Conservation (phyloP, 2,329 filamentous ascomycete species). For the Aspergillus tamarii region DNA sequence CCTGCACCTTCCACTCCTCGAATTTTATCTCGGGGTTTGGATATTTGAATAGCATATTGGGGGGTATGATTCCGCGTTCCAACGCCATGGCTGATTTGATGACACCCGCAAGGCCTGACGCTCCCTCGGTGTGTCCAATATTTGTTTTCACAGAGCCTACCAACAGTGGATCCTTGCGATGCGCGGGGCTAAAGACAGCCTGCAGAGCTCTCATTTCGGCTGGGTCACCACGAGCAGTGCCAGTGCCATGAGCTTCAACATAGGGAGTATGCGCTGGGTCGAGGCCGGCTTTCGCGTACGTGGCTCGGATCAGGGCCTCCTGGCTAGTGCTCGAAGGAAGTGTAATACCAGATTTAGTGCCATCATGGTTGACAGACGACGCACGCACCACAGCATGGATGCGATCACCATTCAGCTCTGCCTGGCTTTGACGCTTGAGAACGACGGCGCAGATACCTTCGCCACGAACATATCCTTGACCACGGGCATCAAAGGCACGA, state of each 20-base stretch:
- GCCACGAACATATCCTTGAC: constrained; percentile 40
- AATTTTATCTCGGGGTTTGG: constrained; percentile 20
- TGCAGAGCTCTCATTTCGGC: constrained; percentile 30
- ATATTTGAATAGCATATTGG: constrained; percentile 28
- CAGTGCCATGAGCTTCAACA: constrained; percentile 51
- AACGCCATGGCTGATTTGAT: constrained; percentile 32
- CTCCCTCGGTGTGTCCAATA: constrained; percentile 32
- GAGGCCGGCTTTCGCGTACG: constrained; percentile 39
- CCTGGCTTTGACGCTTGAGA: constrained; percentile 36
- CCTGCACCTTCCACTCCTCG: not conserved
- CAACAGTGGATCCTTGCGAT: no score
- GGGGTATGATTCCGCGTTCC: constrained; percentile 31
- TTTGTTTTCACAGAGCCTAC: constrained; percentile 27
- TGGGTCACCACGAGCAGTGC: constrained; percentile 41
- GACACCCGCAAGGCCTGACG: constrained; percentile 31
- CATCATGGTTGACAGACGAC: constrained; percentile 19
- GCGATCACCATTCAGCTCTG: constrained; percentile 26
- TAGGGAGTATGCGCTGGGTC: constrained; percentile 32
- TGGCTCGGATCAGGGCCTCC: constrained; percentile 40
- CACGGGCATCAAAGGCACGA: constrained; percentile 37
- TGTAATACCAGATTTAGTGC: constrained; percentile 27
- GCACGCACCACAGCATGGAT: constrained; percentile 23
- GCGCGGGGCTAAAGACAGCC: constrained; percentile 9
- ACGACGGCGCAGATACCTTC: constrained; percentile 38
- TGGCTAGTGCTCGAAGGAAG: constrained; percentile 38